Evolutionary conservation across 371 early-diverging fungal species (phyloP), one percentile per base, ranked within the genome.

Genomic region (Mortierella polycephala): DNA sequence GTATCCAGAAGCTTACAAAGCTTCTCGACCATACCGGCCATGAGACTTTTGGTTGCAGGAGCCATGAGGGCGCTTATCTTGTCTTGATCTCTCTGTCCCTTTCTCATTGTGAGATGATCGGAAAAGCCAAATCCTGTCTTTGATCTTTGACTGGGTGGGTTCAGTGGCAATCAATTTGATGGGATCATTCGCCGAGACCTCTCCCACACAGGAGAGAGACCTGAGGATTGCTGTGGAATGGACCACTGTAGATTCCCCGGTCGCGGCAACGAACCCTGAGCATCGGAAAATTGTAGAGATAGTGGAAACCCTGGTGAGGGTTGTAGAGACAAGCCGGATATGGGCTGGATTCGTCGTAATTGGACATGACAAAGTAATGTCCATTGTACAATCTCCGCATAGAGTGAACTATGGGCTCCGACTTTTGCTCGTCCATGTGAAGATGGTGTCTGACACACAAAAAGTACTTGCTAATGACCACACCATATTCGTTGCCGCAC

Each of bases 181-280:
- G 41, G 70, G 67, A 69, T 75, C 76, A 20, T 69, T 62, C 60
- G 66, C 76, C 20, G 75, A 75, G 55, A 75, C 69, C 66, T 70
- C 70, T 62, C 67, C 70, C 53, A 69, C 57, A 57, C 70, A 70
- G 44, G 76, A 52, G 59, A 75, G 69, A 54, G 76, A 75, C 41
- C 62, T 75, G 46, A 75, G 63, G 49, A 75, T 67, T 62, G 51
- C 45, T 37, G 59, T 69, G 45, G 58, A 65, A 69, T 69, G 62
- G 59, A 75, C 66, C 21, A 67, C 58, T 30, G 60, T 69, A 20
- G 69, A 75, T 67, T 70, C 63, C 46, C 70, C 54, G 21, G 55
- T 61, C 21, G 65, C 62, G 60, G 75, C 61, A 64, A 75, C 75
- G 47, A 75, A 54, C 61, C 70, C 66, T 61, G 61, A 40, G 50